phyloP scores from a whole-genome alignment of 805 yeast genomes.

The Barnettozyma salicaria region DNA sequence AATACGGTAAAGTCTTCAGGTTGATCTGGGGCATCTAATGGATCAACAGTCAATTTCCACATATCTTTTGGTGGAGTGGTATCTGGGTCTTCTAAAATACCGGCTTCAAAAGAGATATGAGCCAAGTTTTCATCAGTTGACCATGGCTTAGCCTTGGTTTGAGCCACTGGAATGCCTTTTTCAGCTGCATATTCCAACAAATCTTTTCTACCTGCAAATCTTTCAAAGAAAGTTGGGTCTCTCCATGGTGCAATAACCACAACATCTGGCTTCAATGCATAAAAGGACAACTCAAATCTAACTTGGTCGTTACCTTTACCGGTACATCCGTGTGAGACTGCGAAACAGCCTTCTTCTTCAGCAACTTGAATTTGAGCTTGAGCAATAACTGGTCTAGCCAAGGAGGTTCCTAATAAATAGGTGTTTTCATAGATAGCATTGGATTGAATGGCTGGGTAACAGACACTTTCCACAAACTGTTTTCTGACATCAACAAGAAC shows the following conservation, averaged over 20 bases:
- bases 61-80: conserved; percentile 99
- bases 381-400: conserved; percentile 98
- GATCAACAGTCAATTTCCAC: conserved; percentile 99
- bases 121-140: conserved; percentile 99
- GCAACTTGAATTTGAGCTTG: conserved; percentile 97
- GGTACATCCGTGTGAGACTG: conserved; percentile 98
- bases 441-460: conserved; percentile 94
- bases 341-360: conserved; percentile 95
- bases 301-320: conserved; percentile 99
- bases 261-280: conserved; percentile 97
- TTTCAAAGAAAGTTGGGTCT: conserved; percentile 87
- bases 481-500: conserved; percentile 92
- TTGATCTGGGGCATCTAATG: conserved; percentile 85
- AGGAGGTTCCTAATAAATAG: conserved; percentile 91
- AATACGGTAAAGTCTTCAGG: conserved; percentile 86
- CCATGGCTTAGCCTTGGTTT: conserved; percentile 99
- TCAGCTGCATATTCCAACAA: conserved; percentile 88
- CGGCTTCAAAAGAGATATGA: conserved; percentile 98
- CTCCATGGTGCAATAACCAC: conserved; percentile 99
- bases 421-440: conserved; percentile 98
- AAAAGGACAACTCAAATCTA: conserved; percentile 93
- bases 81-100: conserved; percentile 97
- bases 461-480: conserved; percentile 87
- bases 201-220: conserved; percentile 98
- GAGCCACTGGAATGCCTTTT: conserved; percentile 90